Percentiles rank a stretch among this genome's conserved stretches.
phyloP scores from a whole-genome alignment of 2,329 filamentous ascomycete species.

The Aspergillus hortae region DNA sequence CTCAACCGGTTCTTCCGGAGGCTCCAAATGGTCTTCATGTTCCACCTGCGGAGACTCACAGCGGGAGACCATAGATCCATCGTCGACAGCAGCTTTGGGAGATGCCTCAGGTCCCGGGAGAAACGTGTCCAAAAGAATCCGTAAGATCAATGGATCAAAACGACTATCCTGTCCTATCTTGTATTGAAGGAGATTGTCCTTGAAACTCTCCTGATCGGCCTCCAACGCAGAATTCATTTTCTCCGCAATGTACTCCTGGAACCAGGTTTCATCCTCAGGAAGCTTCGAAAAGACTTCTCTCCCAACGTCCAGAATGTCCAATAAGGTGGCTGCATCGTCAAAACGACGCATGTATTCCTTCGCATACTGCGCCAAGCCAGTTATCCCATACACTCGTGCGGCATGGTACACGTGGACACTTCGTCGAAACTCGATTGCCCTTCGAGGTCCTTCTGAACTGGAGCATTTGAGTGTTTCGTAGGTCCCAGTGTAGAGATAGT shows the following conservation, averaged over 20 bases:
- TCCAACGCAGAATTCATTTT: slow-evolving; percentile 3
- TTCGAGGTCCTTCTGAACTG: not conserved
- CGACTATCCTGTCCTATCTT: not conserved
- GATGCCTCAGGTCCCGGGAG: too few species aligned
- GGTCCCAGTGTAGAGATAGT: slow-evolving; percentile 5
- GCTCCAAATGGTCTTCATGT: too few species aligned
- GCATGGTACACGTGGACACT: not conserved
- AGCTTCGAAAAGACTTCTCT: not conserved
- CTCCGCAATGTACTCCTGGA: not conserved
- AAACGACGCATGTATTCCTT: slow-evolving; percentile 3
- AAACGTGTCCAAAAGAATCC: not conserved
- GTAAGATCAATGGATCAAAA: slow-evolving; percentile 1
- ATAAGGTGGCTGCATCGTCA: not conserved
- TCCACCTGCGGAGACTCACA: too few species aligned
- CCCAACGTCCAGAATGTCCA: not conserved
- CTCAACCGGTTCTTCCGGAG: too few species aligned
- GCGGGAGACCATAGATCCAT: too few species aligned
- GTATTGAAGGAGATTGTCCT: not conserved
- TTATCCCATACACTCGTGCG: not conserved
- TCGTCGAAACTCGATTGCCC: not conserved
- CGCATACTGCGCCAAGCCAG: not conserved
- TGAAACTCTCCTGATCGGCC: not conserved
- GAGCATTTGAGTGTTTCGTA: not conserved
- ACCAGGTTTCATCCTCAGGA: slow-evolving; percentile 3
- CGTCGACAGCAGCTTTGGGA: too few species aligned